Evolutionary conservation across 2,329 filamentous ascomycete species (phyloP), one percentile per base, ranked within the genome.

Genomic region (Epichloe brachyelytri): DNA sequence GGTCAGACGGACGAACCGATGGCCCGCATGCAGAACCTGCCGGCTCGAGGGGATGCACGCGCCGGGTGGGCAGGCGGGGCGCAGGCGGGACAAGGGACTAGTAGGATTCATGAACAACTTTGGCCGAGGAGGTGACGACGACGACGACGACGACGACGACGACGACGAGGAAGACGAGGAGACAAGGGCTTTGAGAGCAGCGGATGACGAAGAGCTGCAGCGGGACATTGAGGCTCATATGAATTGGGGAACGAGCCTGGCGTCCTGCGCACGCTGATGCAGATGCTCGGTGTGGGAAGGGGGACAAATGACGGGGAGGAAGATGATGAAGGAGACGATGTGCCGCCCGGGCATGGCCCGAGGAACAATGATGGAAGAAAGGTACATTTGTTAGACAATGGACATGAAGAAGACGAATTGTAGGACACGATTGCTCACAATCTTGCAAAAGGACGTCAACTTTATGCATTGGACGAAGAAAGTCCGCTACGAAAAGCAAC

Each of bases 331-430:
- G 52, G 53, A 10, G 51, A 51, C 17, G 58, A 49, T 10, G 52
- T 48, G 15, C 43, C 63, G 8, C 66, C 66, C 12, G 66, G 33
- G 62, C 63, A 36, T 68, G 65, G 65, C 65, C 65, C 2, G 20
- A 33, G n/a, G 12, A 11, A 33, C 22, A 19, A 41, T 19, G 11
- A 41, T 14, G 26, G 26, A 30, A 30, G 26, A 30, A 30, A 7
- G 26, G 26, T 8, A 8, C 22, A 26, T 7, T 2, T 2, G 26
- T 26, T 26, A 3, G 26, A 8, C 2, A 3, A 26, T 8, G 7
- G 2, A 26, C 2, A 3, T 26, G 51, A 54, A 6, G 51, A 56
- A 30, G 1, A 30, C 10, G 30, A 30, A 10, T 30, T 8, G 26
- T 3, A 30, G 7, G 26, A 30, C 26, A 30, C 2, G 8, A 30